Percentiles rank a stretch among this genome's conserved stretches.
Evolutionary conservation across 2,329 filamentous ascomycete species (phyloP).

Genomic region (Fusarium goolgardi): DNA sequence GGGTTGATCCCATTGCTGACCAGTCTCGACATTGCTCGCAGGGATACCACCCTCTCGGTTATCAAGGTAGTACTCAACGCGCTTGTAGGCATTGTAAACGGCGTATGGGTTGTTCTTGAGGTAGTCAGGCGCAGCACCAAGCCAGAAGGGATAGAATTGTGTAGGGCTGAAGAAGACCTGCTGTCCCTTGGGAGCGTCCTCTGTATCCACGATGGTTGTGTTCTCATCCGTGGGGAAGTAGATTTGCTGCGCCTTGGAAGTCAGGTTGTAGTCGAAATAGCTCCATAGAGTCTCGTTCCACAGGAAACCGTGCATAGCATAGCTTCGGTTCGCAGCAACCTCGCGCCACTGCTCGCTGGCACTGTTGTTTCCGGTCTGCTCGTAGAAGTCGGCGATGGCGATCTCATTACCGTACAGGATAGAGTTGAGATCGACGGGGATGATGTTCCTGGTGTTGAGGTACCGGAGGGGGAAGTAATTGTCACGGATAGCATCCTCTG

Average conservation of each 20-base stretch:
- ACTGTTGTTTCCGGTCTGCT: constrained; percentile 61
- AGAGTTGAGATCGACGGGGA: constrained; percentile 75
- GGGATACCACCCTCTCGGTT: constrained; percentile 67
- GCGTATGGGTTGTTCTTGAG: constrained; percentile 70
- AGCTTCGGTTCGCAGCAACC: constrained; percentile 64
- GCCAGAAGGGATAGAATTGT: constrained; percentile 77
- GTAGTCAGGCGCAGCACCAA: constrained; percentile 68
- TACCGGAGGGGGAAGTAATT: constrained; percentile 74
- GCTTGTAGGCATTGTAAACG: constrained; percentile 64
- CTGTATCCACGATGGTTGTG: constrained; percentile 45
- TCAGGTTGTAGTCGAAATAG: constrained; percentile 78
- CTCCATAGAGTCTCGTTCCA: constrained; percentile 72
- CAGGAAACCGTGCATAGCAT: constrained; percentile 71
- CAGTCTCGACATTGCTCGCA: constrained; percentile 69
- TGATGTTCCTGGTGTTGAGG: constrained; percentile 67
- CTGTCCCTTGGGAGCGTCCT: constrained; percentile 62
- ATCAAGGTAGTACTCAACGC: constrained; percentile 65
- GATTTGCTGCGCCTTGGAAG: constrained; percentile 65
- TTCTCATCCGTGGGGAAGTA: constrained; percentile 64
- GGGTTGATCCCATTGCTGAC: constrained; percentile 77
- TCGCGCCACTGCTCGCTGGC: constrained; percentile 62
- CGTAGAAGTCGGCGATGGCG: constrained; percentile 66
- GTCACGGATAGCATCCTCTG: constrained; percentile 67
- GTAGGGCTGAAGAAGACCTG: constrained; percentile 69
- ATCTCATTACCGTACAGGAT: constrained; percentile 75